Percentiles rank a stretch among this genome's conserved stretches.
These are phyloP conservation scores for Cryptosporidium canis DNA, from an alignment of 169 alveolate genomes.

Conservation along the genomic window DNA sequence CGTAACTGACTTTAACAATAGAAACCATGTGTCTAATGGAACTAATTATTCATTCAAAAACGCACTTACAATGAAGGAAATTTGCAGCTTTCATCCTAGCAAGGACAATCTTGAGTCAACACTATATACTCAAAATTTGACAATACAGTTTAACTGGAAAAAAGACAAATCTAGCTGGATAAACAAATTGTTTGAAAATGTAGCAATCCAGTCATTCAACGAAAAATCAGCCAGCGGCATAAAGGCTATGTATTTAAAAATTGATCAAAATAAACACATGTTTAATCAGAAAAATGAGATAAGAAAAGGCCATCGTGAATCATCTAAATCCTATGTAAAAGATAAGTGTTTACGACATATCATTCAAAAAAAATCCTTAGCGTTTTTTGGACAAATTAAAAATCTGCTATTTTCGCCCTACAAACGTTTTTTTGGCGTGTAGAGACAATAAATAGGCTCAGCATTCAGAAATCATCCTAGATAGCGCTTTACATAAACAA, in stretches of 20 bases:
- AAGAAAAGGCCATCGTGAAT: not conserved
- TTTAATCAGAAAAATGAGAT: not conserved
- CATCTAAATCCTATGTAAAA: not conserved
- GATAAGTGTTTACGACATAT: not conserved
- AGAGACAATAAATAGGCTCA: not conserved
- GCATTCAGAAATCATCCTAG: not conserved
- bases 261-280: not conserved
- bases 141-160: not conserved
- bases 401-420: not conserved
- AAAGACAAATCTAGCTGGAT: not conserved
- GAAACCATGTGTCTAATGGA: not conserved
- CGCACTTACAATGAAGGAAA: not conserved
- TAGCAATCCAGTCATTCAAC: not conserved
- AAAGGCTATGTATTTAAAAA: slow-evolving; percentile 7
- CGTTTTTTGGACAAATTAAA: not conserved
- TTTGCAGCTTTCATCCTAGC: not conserved
- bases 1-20: not conserved
- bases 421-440: not conserved
- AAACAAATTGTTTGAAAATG: not conserved
- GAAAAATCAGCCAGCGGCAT: slow-evolving; percentile 26
- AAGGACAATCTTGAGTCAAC: not conserved
- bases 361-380: not conserved
- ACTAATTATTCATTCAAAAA: slow-evolving; percentile 10
- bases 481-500: not conserved
- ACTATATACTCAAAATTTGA: not conserved